A percentile compares a stretch with the other conserved stretches of the same genome.
Evolutionary conservation across 805 yeast genomes (phyloP).

Genomic region (Kurtzmaniella cleridarum): DNA sequence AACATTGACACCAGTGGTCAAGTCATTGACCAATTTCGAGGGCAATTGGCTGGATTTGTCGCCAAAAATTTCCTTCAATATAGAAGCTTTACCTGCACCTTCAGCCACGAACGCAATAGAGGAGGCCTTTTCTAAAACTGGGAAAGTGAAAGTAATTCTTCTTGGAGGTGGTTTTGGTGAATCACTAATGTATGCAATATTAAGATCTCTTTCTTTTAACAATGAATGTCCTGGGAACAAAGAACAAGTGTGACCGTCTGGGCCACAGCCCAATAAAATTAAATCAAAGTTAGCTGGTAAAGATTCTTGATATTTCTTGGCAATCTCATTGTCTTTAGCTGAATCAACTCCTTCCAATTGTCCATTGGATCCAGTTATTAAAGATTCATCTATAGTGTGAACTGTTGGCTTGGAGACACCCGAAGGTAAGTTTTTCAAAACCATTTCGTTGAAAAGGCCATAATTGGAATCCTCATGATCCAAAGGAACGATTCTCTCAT

Average conservation of each 20-base stretch:
- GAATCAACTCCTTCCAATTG: constrained; percentile 39
- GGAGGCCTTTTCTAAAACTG: constrained; percentile 52
- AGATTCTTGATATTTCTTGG: constrained; percentile 54
- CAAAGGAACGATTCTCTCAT: constrained; percentile 84
- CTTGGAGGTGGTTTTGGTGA: constrained; percentile 94
- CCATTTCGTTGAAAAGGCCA: constrained; percentile 66
- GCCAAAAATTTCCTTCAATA: constrained; percentile 66
- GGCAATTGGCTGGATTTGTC: constrained; percentile 52
- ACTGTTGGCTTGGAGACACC: constrained; percentile 47
- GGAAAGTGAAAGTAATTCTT: constrained; percentile 85
- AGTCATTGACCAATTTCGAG: constrained; percentile 64
- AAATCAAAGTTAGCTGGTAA: constrained; percentile 60
- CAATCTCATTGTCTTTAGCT: constrained; percentile 45
- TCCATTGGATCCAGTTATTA: constrained; percentile 49
- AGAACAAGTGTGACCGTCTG: constrained; percentile 95
- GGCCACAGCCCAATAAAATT: constrained; percentile 84
- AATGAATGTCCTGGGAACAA: constrained; percentile 80
- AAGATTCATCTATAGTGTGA: constrained; percentile 57
- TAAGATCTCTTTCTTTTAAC: constrained; percentile 46
- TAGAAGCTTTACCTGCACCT: constrained; percentile 76
- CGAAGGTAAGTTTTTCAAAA: constrained; percentile 44
- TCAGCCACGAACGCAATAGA: constrained; percentile 80
- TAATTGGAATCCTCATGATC: constrained; percentile 81
- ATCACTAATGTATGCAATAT: constrained; percentile 64
- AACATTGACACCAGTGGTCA: constrained; percentile 43